These are phyloP conservation scores for Silene coronaria DNA, from an alignment of 179 eudicot genomes.

Conservation along the genomic window DNA sequence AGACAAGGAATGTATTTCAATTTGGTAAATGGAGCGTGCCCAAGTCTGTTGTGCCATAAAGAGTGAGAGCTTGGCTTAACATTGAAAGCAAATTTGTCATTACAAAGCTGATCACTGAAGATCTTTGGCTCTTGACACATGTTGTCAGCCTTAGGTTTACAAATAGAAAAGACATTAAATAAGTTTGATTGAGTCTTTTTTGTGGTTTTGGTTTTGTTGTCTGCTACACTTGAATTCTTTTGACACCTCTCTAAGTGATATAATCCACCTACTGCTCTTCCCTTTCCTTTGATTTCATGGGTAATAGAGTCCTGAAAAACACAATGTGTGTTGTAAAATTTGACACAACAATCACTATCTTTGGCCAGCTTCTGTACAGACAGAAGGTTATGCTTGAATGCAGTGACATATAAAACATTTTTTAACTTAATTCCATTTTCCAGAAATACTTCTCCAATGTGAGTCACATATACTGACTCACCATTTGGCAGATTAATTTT, in stretches of 20 bases:
- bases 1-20: not conserved
- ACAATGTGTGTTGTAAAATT: not conserved
- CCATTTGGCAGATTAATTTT: slow-evolving; percentile 3
- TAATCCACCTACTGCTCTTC: not conserved
- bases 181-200: too few relatives aligned
- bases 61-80: accelerated
- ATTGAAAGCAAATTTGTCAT: not conserved
- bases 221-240: not conserved
- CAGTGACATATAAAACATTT: accelerated
- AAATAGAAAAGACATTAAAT: not conserved
- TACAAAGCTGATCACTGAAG: too few relatives aligned
- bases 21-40: not conserved
- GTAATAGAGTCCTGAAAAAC: not conserved
- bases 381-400: not conserved
- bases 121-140: too few relatives aligned
- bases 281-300: not conserved
- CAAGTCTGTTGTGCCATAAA: not conserved
- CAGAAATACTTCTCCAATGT: too few relatives aligned
- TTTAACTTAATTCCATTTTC: too few relatives aligned
- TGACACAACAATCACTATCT: not conserved
- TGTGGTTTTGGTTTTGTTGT: not conserved
- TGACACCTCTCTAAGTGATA: too few relatives aligned
- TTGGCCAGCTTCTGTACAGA: too few relatives aligned
- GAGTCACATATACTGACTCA: not conserved
- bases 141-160: not conserved